phyloP scores from a whole-genome alignment of 345 rosid genomes.

The thale cress (Arabidopsis thaliana) region DNA sequence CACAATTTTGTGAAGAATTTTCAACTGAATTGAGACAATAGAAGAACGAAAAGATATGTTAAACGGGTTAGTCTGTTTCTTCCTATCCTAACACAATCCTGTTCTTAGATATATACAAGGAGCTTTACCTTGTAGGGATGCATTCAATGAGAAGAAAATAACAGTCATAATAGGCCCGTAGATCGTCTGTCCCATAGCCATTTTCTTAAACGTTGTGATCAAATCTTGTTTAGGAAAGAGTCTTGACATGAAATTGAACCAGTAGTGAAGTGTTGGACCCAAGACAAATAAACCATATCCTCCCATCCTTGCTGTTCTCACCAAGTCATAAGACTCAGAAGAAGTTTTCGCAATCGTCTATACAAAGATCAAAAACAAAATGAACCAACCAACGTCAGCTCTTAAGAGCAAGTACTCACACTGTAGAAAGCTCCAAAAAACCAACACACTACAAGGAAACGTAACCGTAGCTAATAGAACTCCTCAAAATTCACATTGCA shows the following conservation, averaged over 20 bases:
- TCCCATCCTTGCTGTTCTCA: slow-evolving; percentile 78
- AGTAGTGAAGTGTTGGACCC: slow-evolving; percentile 81
- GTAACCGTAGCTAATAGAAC: neutral
- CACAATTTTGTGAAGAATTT: neutral
- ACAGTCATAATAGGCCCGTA: slow-evolving; percentile 83
- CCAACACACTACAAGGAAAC: neutral
- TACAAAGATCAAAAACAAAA: neutral
- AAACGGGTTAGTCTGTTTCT: neutral
- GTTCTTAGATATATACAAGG: neutral
- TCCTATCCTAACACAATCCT: neutral
- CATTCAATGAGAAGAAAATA: slow-evolving; percentile 74
- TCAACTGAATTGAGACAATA: neutral
- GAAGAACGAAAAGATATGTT: neutral
- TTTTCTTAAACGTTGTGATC: slow-evolving; percentile 76
- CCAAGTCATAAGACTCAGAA: slow-evolving; percentile 66
- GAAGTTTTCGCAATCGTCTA: slow-evolving; percentile 54
- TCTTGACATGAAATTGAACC: slow-evolving; percentile 82
- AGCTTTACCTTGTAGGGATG: slow-evolving; percentile 67
- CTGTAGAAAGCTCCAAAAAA: neutral
- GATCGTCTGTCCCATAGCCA: slow-evolving; percentile 70
- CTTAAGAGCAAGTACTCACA: neutral
- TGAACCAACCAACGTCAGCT: neutral
- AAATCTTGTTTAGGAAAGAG: slow-evolving; percentile 71
- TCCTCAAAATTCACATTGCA: neutral
- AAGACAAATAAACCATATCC: slow-evolving; percentile 75